Base-by-base conservation (phyloP, 31 red algal genomes). In the Odonthalia washingtoniensis region DNA sequence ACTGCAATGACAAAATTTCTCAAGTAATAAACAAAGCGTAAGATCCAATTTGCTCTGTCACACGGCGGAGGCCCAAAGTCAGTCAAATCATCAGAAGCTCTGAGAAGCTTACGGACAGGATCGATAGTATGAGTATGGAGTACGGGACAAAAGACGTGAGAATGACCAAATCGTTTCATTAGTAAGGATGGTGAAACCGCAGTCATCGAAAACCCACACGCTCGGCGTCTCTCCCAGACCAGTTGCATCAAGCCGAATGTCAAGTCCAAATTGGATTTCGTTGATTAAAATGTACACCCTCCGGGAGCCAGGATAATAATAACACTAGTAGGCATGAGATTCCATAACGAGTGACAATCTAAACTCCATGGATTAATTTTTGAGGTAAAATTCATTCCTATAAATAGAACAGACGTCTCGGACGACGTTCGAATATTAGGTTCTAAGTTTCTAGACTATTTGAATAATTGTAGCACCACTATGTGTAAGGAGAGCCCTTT, bases 171-270 rank as follows among this genome's bases (percentile, higher is more conserved):
- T 37, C 73, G 30, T 2, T 80, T 88, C 42, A 37, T 88, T 17
- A 35, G 52, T 26, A 57, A 70, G 42, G 85, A 78, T 80, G 73
- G 85, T 5, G 75, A 52, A 21, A 88, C 74, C 21, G 85, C 77
- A 78, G 75, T 88, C 27, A 74, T 88, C 41, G 62, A 88, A 72
- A 16, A 52, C 4, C 60, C 4, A 0, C 31, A 26, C n/a, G 73
- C 46, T 32, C 34, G 63, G 17, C 52, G 46, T 37, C 78, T 80
- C 3, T 88, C 79, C 45, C 26, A 45, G 1, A 53, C 61, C 36
- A 88, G 3, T 26, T 46, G 61, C 33, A 2, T 80, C 27, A 88
- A 88, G 37, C 66, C 64, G 5, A 36, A 61, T 39, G 70, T 65
- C 18, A 30, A 35, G 18, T 78, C 75, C 45, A 6, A 38, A 40